Evolutionary conservation across 2,329 filamentous ascomycete genomes (phyloP), one percentile per base, ranked within the genome.

Genomic region (Aspergillus terreus): DNA sequence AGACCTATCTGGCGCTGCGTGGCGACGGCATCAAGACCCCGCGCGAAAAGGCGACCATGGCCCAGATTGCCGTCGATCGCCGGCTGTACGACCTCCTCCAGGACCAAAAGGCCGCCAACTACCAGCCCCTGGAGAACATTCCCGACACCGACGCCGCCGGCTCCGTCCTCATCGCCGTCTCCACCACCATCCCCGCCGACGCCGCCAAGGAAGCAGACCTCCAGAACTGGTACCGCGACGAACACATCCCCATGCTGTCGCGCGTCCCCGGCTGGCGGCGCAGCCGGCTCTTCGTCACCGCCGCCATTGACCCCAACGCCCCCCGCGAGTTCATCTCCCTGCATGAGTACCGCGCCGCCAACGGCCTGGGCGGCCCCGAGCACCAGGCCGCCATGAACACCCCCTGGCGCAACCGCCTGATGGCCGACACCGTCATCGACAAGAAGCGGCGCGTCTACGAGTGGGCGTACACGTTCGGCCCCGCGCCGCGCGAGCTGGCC

Each of bases 241-340:
- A 94, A 67, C 88, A 94, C 66, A 78, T 86, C 17, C 77, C 79
- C 2, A 80, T 91, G 79, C 67, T 95, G 52, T 76, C 85, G 55
- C 86, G 86, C 63, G 80, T 92, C 0, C 86, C 88, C 0, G 90
- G 90, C 4, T 95, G 90, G 88, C 72, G 88, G 53, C 83, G 90
- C 35, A 86, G 86, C 14, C 79, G 90, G 36, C 73, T 86, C 40
- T 91, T 86, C 70, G 79, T 82, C 52, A 87, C 86, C 3, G 85
- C 85, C 0, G 76, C 77, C 30, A 75, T 90, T 2, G 83, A 86
- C 50, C 74, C 80, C 19, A 74, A 75, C 15, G 77, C 78, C 19
- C 71, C 76, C 4, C 76, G 78, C 0, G 82, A 83, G 58, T 84
- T 81, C 58, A 72, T 92, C 1, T 78, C 82, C 0, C 75, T 95